A percentile compares a stretch with the other conserved stretches of the same genome.
These are phyloP conservation scores for Gyrodon lividus DNA, from an alignment of 768 basidiomycete genomes.

Conservation along the genomic window DNA sequence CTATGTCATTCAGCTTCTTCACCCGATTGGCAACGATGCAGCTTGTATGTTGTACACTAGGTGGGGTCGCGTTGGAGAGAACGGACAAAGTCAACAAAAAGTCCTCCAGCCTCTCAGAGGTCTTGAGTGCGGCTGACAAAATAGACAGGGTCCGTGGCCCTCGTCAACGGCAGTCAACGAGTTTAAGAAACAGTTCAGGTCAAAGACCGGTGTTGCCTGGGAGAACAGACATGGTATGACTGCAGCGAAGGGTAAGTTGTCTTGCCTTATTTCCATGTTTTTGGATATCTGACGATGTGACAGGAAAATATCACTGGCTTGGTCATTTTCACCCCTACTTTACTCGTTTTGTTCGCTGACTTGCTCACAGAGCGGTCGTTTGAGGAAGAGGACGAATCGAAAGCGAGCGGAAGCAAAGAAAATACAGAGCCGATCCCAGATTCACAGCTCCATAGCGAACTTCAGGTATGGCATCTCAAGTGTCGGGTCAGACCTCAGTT, in stretches of 20 bases:
- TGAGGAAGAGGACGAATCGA: conserved; percentile 47
- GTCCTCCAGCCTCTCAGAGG: conserved; percentile 24
- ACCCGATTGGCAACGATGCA: conserved; percentile 41
- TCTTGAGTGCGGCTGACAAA: not conserved
- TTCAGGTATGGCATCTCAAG: conserved; percentile 38
- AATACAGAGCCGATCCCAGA: conserved; percentile 44
- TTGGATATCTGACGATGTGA: not conserved
- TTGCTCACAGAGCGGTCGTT: conserved; percentile 46
- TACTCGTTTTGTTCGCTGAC: not conserved
- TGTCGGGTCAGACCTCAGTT: not conserved
- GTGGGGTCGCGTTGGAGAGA: conserved; percentile 64
- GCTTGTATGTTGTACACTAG: conserved; percentile 47
- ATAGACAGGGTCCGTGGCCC: conserved; percentile 47
- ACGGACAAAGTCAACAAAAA: conserved; percentile 49
- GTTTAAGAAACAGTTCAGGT: conserved; percentile 62
- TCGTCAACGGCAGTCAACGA: conserved; percentile 40
- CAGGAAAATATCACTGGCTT: conserved; percentile 63
- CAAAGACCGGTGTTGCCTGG: conserved; percentile 52
- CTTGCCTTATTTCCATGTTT: not conserved
- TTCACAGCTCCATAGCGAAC: conserved; percentile 41
- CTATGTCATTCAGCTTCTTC: conserved; percentile 58
- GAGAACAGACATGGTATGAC: conserved; percentile 50
- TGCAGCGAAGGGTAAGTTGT: conserved; percentile 45
- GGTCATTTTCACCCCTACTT: conserved; percentile 34
- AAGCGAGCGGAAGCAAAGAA: conserved; percentile 18